phyloP scores from a whole-genome alignment of 2,329 filamentous ascomycete species.

The Colletotrichum sp. region DNA sequence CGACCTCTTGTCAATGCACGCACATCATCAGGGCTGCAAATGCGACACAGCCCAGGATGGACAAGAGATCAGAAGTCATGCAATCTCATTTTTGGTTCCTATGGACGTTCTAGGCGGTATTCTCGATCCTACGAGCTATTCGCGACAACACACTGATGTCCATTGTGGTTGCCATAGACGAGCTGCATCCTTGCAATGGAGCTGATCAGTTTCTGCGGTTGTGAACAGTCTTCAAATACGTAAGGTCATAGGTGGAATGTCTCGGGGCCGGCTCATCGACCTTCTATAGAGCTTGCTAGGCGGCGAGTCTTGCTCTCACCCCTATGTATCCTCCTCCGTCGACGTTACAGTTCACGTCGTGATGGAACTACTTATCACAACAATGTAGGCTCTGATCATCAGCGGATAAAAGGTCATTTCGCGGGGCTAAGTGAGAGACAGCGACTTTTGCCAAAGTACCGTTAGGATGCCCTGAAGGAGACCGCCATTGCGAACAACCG shows the following conservation, averaged over 20 bases:
- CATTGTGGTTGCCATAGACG: background rate
- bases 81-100: background rate
- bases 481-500: background rate
- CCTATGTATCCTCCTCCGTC: background rate
- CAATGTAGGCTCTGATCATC: background rate
- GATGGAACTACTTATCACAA: background rate
- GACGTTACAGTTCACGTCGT: background rate
- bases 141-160: background rate
- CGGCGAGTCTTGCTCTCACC: background rate
- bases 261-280: background rate
- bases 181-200: rapidly evolving
- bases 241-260: background rate
- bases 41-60: background rate
- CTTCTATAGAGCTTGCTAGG: background rate
- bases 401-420: background rate
- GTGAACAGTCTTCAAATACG: rapidly evolving
- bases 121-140: background rate
- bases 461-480: background rate
- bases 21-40: background rate
- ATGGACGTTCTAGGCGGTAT: background rate
- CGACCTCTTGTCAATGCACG: background rate
- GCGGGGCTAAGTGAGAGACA: background rate
- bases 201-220: background rate
- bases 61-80: background rate
- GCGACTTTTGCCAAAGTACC: background rate